These are phyloP conservation scores for Aspergillus sp. DNA, from an alignment of 2,329 filamentous ascomycete species.

Conservation along the genomic window DNA sequence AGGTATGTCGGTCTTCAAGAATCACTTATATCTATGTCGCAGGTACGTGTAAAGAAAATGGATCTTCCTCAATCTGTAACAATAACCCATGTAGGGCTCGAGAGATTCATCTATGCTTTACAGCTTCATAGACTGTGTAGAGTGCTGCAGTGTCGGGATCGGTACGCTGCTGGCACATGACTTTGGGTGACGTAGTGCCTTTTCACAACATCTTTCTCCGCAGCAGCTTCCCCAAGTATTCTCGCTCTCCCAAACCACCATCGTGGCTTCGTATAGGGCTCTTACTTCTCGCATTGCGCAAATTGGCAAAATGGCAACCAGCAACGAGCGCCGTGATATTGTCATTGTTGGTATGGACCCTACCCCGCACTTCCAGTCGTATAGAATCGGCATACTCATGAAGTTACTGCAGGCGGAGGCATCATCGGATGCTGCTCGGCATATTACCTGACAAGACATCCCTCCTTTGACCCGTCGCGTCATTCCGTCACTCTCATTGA, in stretches of 20 bases:
- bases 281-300: conserved; percentile 16
- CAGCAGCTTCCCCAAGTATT: not conserved
- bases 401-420: conserved; percentile 65
- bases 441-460: conserved; percentile 86
- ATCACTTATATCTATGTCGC: too few relatives aligned
- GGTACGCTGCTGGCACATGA: conserved; percentile 22
- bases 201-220: conserved; percentile 1
- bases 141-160: not conserved
- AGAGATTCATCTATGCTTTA: too few relatives aligned
- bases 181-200: conserved; percentile 25
- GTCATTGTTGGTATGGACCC: conserved; percentile 38
- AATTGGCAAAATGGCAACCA: conserved; percentile 29
- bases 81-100: too few relatives aligned
- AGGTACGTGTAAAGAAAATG: too few relatives aligned
- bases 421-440: conserved; percentile 91
- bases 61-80: too few relatives aligned
- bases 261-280: conserved; percentile 23
- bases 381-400: conserved; percentile 16
- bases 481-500: conserved; percentile 86
- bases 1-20: too few relatives aligned
- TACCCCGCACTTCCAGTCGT: conserved; percentile 23
- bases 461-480: conserved; percentile 69
- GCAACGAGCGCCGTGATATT: conserved; percentile 35
- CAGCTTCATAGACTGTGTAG: too few relatives aligned
- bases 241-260: conserved; percentile 5